Percentiles rank a stretch among this genome's conserved stretches.
Conservation (phyloP, 2,329 filamentous ascomycete genomes). For the Aspergillus felis region DNA sequence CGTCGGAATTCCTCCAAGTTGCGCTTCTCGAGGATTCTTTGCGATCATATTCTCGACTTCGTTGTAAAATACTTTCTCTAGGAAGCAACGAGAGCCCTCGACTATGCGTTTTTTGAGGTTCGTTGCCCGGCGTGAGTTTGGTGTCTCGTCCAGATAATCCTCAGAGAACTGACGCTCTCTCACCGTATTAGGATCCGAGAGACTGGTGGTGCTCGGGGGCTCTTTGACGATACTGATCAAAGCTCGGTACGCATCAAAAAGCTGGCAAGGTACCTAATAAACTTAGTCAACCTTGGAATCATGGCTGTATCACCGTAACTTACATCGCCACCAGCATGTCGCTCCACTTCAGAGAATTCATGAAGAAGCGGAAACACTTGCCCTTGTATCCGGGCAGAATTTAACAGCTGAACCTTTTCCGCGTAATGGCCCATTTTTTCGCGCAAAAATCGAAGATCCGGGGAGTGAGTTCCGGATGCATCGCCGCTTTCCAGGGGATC, state of each 20-base stretch:
- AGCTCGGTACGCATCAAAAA: conserved; percentile 78
- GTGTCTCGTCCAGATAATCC: conserved; percentile 72
- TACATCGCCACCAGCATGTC: conserved; percentile 62
- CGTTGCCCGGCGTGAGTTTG: conserved; percentile 60
- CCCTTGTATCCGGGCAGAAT: conserved; percentile 64
- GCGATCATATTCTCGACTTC: conserved; percentile 73
- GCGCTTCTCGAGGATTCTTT: conserved; percentile 83
- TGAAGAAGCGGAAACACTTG: conserved; percentile 69
- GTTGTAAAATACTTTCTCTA: conserved; percentile 76
- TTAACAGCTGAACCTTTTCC: conserved; percentile 74
- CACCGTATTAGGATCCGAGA: conserved; percentile 60
- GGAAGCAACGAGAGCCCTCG: conserved; percentile 69
- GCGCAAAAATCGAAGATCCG: conserved; percentile 71
- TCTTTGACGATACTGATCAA: conserved; percentile 77
- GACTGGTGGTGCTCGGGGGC: conserved; percentile 55
- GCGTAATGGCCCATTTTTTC: conserved; percentile 82
- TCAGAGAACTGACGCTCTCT: conserved; percentile 71
- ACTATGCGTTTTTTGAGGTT: conserved; percentile 75
- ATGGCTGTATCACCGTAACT: conserved; percentile 20
- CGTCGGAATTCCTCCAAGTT: conserved; percentile 82
- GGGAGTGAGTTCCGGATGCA: conserved; percentile 47
- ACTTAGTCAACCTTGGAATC: conserved; percentile 13
- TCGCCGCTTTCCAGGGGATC: conserved; percentile 60
- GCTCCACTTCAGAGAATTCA: conserved; percentile 71
- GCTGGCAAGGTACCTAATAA: conserved; percentile 62